These are phyloP conservation scores for Lentinula novae-zelandiae DNA, from an alignment of 1,284 basidiomycete genomes.

Conservation along the genomic window DNA sequence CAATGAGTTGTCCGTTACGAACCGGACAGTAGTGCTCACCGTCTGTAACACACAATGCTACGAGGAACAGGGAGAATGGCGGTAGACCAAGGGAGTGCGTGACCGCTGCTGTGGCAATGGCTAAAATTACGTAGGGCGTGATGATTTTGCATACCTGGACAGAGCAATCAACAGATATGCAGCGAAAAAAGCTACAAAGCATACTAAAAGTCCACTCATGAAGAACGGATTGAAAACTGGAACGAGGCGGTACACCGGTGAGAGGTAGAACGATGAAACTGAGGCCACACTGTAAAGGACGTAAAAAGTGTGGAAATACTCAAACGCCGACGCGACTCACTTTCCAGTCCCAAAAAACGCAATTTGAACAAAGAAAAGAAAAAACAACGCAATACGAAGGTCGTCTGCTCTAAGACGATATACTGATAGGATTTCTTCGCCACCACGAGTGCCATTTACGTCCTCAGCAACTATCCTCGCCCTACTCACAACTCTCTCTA, in stretches of 20 bases:
- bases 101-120: constrained; percentile 63
- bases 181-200: constrained; percentile 17
- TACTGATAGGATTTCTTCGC: constrained; percentile 10
- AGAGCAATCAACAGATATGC: neutral
- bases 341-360: constrained; percentile 90
- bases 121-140: constrained; percentile 75
- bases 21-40: constrained; percentile 37
- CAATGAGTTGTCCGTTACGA: neutral
- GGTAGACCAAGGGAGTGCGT: constrained; percentile 65
- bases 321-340: constrained; percentile 40
- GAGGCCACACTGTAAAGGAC: constrained; percentile 69
- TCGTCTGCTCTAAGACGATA: constrained; percentile 61
- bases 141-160: constrained; percentile 79
- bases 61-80: constrained; percentile 73
- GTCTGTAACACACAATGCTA: constrained; percentile 72
- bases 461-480: neutral
- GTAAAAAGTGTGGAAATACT: neutral
- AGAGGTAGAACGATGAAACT: constrained; percentile 88
- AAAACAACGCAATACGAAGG: constrained; percentile 75
- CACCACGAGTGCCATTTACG: neutral
- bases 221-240: constrained; percentile 87
- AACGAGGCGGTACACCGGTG: constrained; percentile 85
- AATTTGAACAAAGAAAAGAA: constrained; percentile 84
- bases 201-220: constrained; percentile 71
- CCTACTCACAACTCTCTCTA: constrained; percentile 50